Evolutionary conservation across 306 rosid genomes (phyloP), one percentile per base, ranked within the genome.

Genomic region (Acacia confusa): DNA sequence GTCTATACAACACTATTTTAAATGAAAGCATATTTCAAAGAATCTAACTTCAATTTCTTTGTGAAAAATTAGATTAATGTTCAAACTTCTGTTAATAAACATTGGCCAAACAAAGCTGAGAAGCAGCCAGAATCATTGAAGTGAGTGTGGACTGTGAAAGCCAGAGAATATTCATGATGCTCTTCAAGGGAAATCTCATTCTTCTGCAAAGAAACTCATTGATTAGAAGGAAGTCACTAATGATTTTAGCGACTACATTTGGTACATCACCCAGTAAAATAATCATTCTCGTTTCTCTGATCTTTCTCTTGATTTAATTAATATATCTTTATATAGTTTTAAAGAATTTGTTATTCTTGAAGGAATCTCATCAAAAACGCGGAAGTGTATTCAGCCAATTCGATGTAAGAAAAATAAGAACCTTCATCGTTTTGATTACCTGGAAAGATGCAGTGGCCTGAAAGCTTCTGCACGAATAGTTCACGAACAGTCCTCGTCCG

Each of bases 191-290:
- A 84, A 41, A 52, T 86, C 84, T 30, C 74, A 68, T 0, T 68
- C 41, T 34, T 16, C 82, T 24, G 82, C 67, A 13, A 25, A 84
- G 24, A 0, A 3, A 70, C 76, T 86, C 20, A 0, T 87, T 61
- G 93, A 90, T 82, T 87, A 90, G 66, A 86, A 84, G 38, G 79
- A 20, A 0, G 88, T 63, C 27, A 70, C 86, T 1, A 65, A 47
- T 34, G 92, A 88, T 70, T 67, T 44, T 3, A 79, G 83, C 77
- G 94, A 88, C 70, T 86, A 85, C 69, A 83, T 88, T 61, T 90
- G 92, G 95, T 87, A 91, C 85, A 89, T 84, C 55, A 89, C 90
- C n/a, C 86, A 82, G 94, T 88, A 86, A 82, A 12, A 45, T 45
- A 45, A 45, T 45, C 50, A 8, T 45, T 45, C 50, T 45, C 50